Evolutionary conservation across 2,329 filamentous ascomycete genomes (phyloP).

Genomic region (Colletotrichum navitas): DNA sequence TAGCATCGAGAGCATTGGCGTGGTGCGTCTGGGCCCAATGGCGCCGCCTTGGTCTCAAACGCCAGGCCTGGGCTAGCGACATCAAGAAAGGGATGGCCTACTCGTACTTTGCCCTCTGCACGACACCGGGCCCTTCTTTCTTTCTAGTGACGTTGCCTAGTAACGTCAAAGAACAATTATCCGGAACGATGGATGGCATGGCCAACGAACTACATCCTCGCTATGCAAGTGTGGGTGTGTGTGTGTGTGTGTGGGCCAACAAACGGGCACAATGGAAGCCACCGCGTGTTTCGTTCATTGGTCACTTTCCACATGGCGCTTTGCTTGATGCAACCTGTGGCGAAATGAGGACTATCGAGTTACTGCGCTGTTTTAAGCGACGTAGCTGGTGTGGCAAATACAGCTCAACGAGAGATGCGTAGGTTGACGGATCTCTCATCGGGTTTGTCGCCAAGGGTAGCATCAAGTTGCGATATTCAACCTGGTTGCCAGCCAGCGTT

Average conservation of each 20-base stretch:
- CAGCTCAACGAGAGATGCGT: conserved; percentile 15
- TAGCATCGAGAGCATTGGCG: neutral
- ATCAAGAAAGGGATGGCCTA: neutral
- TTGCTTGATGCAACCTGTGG: conserved; percentile 23
- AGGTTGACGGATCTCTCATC: conserved; percentile 9
- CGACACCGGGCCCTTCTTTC: neutral
- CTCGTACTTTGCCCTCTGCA: neutral
- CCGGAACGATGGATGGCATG: conserved; percentile 28
- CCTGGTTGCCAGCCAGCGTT: neutral
- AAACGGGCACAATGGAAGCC: conserved; percentile 10
- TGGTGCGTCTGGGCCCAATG: conserved; percentile 5
- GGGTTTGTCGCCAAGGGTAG: conserved; percentile 16
- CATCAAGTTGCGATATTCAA: conserved; percentile 3
- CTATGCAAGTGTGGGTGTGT: conserved; percentile 8
- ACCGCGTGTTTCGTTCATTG: conserved; percentile 18
- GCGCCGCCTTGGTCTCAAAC: neutral
- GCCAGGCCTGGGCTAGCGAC: conserved; percentile 8
- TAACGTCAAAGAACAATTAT: conserved; percentile 27
- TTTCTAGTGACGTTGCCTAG: conserved; percentile 17
- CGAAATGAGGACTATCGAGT: conserved; percentile 7
- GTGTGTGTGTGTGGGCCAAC: conserved; percentile 29
- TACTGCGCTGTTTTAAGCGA: conserved; percentile 12
- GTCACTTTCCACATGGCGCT: too few relatives aligned
- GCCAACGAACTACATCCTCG: conserved; percentile 15
- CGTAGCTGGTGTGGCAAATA: conserved; percentile 25